These are phyloP conservation scores for Cryptomeria japonica DNA, from an alignment of 75 land plant species.

Conservation along the genomic window DNA sequence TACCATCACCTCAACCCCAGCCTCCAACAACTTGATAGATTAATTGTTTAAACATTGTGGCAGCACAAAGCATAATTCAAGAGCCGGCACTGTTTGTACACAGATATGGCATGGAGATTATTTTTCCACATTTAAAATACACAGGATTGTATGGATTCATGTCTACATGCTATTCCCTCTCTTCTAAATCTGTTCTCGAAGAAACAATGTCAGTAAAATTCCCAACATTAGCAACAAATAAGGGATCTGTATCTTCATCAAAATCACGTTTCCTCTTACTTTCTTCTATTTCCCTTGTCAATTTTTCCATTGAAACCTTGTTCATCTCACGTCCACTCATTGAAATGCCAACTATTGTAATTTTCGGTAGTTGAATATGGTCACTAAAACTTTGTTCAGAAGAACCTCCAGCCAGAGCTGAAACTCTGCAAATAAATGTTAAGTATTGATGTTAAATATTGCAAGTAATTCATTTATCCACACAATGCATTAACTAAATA, in stretches of 20 bases:
- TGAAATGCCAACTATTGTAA: conserved; percentile 80
- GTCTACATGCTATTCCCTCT: not conserved
- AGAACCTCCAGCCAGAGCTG: not conserved
- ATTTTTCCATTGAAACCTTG: conserved; percentile 58
- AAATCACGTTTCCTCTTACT: conserved; percentile 25
- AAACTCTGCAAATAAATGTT: not conserved
- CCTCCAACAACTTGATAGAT: not conserved
- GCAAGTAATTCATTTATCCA: not conserved
- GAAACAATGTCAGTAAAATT: conserved; percentile 39
- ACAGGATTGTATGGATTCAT: not conserved
- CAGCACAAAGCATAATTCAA: not conserved
- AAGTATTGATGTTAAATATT: not conserved
- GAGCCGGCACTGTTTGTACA: not conserved
- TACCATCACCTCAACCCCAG: not conserved
- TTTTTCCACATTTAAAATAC: not conserved
- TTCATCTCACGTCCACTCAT: conserved; percentile 46
- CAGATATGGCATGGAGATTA: not conserved
- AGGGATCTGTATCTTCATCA: conserved; percentile 61
- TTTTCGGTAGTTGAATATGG: conserved; percentile 56
- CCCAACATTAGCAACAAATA: conserved; percentile 81
- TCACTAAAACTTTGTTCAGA: not conserved
- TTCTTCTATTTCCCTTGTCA: conserved; percentile 65
- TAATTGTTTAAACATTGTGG: not conserved
- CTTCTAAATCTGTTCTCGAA: conserved; percentile 16
- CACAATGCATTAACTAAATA: not conserved